Base-by-base conservation (phyloP, 352 stramenopile species). In the Phytophthora palmivora region DNA sequence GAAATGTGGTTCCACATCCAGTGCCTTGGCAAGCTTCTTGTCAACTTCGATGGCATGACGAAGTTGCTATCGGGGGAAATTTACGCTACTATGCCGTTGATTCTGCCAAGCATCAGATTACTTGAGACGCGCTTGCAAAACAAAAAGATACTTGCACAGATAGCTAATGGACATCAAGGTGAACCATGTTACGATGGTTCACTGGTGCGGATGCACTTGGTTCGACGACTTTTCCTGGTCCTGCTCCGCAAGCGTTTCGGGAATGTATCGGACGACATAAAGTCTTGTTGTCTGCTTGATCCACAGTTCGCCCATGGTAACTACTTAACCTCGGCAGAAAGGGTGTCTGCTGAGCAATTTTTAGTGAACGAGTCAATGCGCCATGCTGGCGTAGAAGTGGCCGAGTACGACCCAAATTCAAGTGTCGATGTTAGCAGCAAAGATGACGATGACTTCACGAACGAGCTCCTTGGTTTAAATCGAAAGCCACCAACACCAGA, bases 1-100 rank as follows among this genome's bases (percentile, higher is more conserved):
- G 56, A 50, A 19, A 64, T 64, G 46, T 52, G 46, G 19, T 58
- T 58, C 19, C n/a, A 45, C 18, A 45, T n/a, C n/a, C n/a, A n/a
- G n/a, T n/a, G n/a, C n/a, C n/a, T n/a, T n/a, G n/a, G n/a, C n/a
- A n/a, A n/a, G n/a, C n/a, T n/a, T n/a, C n/a, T n/a, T n/a, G n/a
- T n/a, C n/a, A n/a, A n/a, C n/a, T n/a, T n/a, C n/a, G n/a, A n/a
- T n/a, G n/a, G n/a, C n/a, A n/a, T n/a, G n/a, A n/a, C n/a, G n/a
- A n/a, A n/a, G n/a, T n/a, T 47, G 9, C 22, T 63, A 0, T 55
- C 44, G 1, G 36, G 33, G 34, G 36, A 55, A 44, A 44, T 3
- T 1, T 63, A 63, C 42, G 10, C 43, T 6, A 63, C 54, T 0
- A 55, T 64, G 12, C 34, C 46, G 4, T 32, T 57, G 12, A 30